These are phyloP conservation scores for Metschnikowia chrysomelidarum DNA, from an alignment of 805 yeast genomes.

Conservation along the genomic window DNA sequence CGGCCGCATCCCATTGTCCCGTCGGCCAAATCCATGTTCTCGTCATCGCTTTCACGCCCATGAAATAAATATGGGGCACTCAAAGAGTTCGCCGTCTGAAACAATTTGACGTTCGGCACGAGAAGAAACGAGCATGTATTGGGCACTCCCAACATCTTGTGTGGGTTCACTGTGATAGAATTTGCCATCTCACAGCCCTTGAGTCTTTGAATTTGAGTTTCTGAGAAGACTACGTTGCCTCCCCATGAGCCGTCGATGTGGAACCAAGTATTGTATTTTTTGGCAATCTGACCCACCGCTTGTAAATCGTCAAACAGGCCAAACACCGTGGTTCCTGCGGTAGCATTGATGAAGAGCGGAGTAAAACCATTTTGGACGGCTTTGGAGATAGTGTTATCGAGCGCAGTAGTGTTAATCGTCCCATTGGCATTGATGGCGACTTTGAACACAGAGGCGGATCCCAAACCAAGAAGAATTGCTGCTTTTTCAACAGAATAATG, in stretches of 20 bases:
- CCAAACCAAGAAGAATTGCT: conserved; percentile 73
- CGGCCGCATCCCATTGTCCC: conserved; percentile 94
- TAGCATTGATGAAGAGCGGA: conserved; percentile 75
- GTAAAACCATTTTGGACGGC: conserved; percentile 55
- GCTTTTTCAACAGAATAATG: conserved; percentile 83
- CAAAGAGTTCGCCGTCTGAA: conserved; percentile 72
- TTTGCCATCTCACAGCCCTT: conserved; percentile 66
- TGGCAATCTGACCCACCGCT: conserved; percentile 53
- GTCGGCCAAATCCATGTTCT: conserved; percentile 74
- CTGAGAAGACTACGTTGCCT: conserved; percentile 73
- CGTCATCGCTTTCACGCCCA: conserved; percentile 47
- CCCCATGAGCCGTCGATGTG: conserved; percentile 94
- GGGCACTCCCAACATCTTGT: conserved; percentile 87
- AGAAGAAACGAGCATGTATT: conserved; percentile 71
- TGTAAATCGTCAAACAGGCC: conserved; percentile 76
- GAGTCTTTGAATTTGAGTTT: conserved; percentile 43
- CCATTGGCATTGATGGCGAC: conserved; percentile 59
- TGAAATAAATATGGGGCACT: conserved; percentile 83
- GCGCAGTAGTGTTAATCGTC: conserved; percentile 47
- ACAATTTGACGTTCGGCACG: conserved; percentile 62
- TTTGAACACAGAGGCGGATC: conserved; percentile 59
- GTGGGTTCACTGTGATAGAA: conserved; percentile 80
- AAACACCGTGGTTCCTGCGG: conserved; percentile 87
- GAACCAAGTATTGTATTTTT: conserved; percentile 61
- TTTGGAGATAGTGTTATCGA: conserved; percentile 44